Base-by-base conservation (phyloP, 306 rosid species). In the Malus asiatica region DNA sequence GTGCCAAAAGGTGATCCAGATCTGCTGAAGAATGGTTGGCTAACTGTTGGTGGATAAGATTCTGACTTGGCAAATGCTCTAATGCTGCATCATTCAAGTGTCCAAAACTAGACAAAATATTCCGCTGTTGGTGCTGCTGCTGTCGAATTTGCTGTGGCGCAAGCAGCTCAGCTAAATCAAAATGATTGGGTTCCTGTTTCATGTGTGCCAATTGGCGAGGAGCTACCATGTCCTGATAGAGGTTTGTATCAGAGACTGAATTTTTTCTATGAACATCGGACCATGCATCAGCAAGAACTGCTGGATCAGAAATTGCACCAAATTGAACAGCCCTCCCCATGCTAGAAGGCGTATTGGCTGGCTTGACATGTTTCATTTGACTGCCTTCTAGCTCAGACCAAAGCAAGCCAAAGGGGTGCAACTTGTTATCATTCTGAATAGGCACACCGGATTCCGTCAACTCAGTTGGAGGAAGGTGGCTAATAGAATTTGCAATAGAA, bases 401-500 rank as follows among this genome's bases (percentile, higher is more conserved):
- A 44, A 85, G 83, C 80, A 85, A 81, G 68, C 91, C 91, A 77
- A 88, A 85, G 18, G 89, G 91, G 70, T 85, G 91, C 86, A 88
- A 71, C 78, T 79, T 85, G 67, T 61, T 62, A 74, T 83, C 89
- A 61, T 80, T 76, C 71, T 83, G 86, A 75, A 59, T 60, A 16
- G 76, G 74, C 76, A 85, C 55, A 53, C 80, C 82, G 61, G 86
- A 29, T 60, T 85, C 89, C 18, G 79, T 68, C 57, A 61, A 48
- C 76, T 85, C 86, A 78, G 77, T 75, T 38, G 66, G 33, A 52
- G 76, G 72, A 72, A 78, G 62, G 40, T 77, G 87, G 75, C 75
- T 57, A 65, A 63, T 22, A 58, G 83, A 68, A 81, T 77, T 82
- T 48, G 71, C 74, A 5, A 76, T 53, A 72, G 80, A 64, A 62